Base-by-base conservation (phyloP, 352 stramenopile genomes). In the Globisporangium nodosum region DNA sequence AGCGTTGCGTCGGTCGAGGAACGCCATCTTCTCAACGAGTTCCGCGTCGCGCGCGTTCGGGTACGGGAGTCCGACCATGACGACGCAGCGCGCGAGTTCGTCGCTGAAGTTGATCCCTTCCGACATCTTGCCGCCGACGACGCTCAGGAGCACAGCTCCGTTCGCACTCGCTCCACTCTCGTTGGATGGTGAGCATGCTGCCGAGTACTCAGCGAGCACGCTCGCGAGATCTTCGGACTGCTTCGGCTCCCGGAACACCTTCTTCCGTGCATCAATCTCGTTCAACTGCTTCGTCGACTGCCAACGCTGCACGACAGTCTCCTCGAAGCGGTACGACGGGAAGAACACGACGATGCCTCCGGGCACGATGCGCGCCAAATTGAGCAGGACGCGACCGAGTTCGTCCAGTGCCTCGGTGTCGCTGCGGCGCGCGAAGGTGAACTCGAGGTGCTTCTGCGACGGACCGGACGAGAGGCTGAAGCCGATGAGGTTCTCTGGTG, bases 41-140 rank as follows among this genome's bases (percentile, higher is more conserved):
- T 99, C 92, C 2, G 92, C 79, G 73, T 99, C 97, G 21, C 85
- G 83, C 50, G 96, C 89, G 66, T 99, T 98, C 47, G 97, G 91
- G 74, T 99, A 99, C 6, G 97, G 97, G 43, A 99, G 78, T 0
- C 97, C 97, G 31, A 99, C 96, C 74, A 99, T 98, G 15, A 99
- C 84, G 30, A 99, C 94, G 64, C 94, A 97, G 8, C 88, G 74
- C 27, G 96, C 97, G 56, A 99, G 84, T 8, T 99, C 96, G 66
- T 99, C 93, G 59, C 85, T 97, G 71, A 99, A 99, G 66, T 99
- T 99, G 74, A 99, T 99, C 30, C 97, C 97, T 84, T 99, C 97
- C 3, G 92, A 98, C 81, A 99, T 98, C 75, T 99, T 99, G 0
- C 97, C 97, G 13, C 97, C 97, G 30, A 99, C 95, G 0, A 99